These are phyloP conservation scores for Hansfordia pulvinata DNA, from an alignment of 2,329 filamentous ascomycete species.

Conservation along the genomic window DNA sequence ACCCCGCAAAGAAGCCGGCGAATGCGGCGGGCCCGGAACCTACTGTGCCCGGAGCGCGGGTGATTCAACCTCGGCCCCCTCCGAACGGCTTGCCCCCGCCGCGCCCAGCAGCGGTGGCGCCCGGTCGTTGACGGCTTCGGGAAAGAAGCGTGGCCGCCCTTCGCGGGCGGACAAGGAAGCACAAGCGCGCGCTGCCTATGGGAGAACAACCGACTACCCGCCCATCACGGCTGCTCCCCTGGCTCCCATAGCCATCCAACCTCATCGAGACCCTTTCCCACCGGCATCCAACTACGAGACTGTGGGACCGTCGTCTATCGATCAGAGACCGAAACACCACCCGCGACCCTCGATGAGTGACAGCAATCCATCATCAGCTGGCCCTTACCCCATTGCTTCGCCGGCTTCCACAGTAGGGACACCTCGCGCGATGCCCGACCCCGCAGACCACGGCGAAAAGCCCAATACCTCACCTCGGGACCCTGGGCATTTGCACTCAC, in stretches of 20 bases:
- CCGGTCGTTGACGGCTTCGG: constrained; percentile 11
- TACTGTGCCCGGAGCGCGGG: constrained; percentile 11
- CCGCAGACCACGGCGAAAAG: constrained; percentile 1
- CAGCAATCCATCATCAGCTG: constrained; percentile 14
- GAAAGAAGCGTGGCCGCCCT: constrained; percentile 30
- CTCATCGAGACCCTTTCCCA: too few relatives aligned
- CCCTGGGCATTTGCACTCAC: background rate
- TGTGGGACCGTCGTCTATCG: too few relatives aligned
- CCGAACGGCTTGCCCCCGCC: constrained; percentile 12
- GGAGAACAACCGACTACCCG: constrained; percentile 15
- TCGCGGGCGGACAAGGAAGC: constrained; percentile 28
- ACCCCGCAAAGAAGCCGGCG: constrained; percentile 18
- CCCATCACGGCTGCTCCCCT: constrained; percentile 16
- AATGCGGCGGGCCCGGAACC: constrained; percentile 14
- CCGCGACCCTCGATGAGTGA: constrained; percentile 9
- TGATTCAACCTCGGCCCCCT: constrained; percentile 17
- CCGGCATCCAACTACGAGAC: too few relatives aligned
- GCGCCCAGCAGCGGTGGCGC: constrained; percentile 7
- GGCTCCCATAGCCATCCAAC: constrained; percentile 9
- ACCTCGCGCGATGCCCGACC: background rate
- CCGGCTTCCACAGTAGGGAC: constrained; percentile 16
- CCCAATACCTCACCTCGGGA: background rate
- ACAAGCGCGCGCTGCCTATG: constrained; percentile 16
- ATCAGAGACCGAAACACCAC: constrained; percentile 14
- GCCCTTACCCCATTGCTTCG: constrained; percentile 13